phyloP scores from a whole-genome alignment of 805 yeast species.

The Candida peoriensis region DNA sequence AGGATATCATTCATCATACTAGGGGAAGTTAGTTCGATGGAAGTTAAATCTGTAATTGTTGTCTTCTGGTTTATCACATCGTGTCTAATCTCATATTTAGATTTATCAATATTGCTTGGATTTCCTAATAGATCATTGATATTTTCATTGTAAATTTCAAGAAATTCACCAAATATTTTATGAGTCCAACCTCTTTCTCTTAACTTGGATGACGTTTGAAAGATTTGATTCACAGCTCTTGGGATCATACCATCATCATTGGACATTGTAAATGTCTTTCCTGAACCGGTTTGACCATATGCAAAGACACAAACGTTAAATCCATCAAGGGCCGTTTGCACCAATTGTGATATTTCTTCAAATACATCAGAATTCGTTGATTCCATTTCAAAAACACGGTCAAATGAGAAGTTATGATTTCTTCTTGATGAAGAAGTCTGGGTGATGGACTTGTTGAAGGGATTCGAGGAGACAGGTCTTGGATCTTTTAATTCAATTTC shows the following conservation, averaged over 20 bases:
- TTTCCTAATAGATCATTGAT: slow-evolving; percentile 60
- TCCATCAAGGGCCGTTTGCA: slow-evolving; percentile 86
- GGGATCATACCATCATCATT: slow-evolving; percentile 77
- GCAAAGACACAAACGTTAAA: slow-evolving; percentile 91
- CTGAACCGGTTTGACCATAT: slow-evolving; percentile 96
- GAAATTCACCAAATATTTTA: slow-evolving; percentile 62
- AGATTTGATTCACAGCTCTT: slow-evolving; percentile 65
- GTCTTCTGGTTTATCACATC: slow-evolving; percentile 52
- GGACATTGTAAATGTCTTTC: slow-evolving; percentile 91
- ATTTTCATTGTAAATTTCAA: slow-evolving; percentile 86
- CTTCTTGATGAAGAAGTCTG: slow-evolving; percentile 1
- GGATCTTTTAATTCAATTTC: slow-evolving; percentile 18
- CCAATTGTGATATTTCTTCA: slow-evolving; percentile 78
- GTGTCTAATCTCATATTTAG: slow-evolving; percentile 68
- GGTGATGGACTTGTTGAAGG: slow-evolving; percentile 1
- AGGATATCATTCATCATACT: slow-evolving; percentile 48
- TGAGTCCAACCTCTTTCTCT: slow-evolving; percentile 57
- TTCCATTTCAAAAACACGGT: slow-evolving; percentile 60
- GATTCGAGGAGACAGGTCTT: slow-evolving; percentile 3
- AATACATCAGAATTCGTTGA: slow-evolving; percentile 61
- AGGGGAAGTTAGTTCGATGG: slow-evolving; percentile 40
- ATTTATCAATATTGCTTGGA: slow-evolving; percentile 17
- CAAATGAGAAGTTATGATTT: slow-evolving; percentile 56
- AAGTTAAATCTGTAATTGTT: slow-evolving; percentile 52
- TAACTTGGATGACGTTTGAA: slow-evolving; percentile 45